Conservation (phyloP, 2,329 filamentous ascomycete species). For the Aspergillus tamarii region DNA sequence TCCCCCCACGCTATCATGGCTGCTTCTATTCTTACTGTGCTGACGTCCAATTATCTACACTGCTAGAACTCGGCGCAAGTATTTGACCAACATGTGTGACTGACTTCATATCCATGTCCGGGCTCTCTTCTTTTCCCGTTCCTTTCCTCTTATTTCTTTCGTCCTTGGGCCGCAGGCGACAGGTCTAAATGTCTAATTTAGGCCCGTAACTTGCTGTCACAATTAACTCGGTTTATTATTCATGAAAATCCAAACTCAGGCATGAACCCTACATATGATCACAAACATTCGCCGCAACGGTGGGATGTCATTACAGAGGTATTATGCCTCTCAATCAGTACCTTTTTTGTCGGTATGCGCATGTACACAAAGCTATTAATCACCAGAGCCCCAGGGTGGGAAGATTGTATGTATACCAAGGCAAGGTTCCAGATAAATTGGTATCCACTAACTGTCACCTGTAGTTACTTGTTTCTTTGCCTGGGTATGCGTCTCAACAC, state of each 20-base stretch:
- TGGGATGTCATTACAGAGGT: constrained; percentile 24
- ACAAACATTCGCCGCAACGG: constrained; percentile 16
- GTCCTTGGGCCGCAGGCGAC: not conserved
- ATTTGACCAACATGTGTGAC: not conserved
- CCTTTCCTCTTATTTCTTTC: not conserved
- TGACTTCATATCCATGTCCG: not conserved
- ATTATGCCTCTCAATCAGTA: constrained; percentile 23
- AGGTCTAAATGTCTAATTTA: not conserved
- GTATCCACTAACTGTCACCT: constrained; percentile 1
- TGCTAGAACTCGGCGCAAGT: not conserved
- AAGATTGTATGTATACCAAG: constrained; percentile 24
- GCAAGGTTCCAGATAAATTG: not conserved
- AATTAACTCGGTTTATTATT: not conserved
- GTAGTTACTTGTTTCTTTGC: constrained; percentile 26
- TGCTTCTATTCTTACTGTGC: not conserved
- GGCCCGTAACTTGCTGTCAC: not conserved
- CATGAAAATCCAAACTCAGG: not conserved
- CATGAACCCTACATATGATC: constrained; percentile 9
- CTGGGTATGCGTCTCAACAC: constrained; percentile 18
- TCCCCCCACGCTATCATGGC: not conserved
- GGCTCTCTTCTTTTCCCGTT: not conserved
- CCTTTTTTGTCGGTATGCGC: constrained; percentile 22
- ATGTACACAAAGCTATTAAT: constrained; percentile 33
- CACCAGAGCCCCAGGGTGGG: constrained; percentile 25
- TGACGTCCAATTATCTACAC: not conserved